These are phyloP conservation scores for Erythrophleum ivorense DNA, from an alignment of 331 rosid genomes.

Conservation along the genomic window DNA sequence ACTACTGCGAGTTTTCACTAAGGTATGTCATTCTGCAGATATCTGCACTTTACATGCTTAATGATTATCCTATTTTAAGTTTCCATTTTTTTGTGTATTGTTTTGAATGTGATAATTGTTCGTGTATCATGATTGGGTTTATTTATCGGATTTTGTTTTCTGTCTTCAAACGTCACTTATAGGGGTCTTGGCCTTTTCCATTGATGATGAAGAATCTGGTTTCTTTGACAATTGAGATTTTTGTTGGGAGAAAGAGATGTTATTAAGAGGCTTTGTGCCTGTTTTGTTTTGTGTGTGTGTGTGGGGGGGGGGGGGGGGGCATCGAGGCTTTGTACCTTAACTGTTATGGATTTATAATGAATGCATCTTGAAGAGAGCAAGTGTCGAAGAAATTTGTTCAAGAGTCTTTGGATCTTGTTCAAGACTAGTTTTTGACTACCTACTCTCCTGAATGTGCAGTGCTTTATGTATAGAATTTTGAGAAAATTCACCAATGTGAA, in stretches of 20 bases:
- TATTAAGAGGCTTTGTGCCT: not conserved
- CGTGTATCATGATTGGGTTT: not conserved
- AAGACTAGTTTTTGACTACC: not conserved
- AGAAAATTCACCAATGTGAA: not conserved
- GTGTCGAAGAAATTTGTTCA: not conserved
- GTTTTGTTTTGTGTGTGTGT: no score
- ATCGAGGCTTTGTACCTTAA: not conserved
- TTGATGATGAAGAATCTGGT: not conserved
- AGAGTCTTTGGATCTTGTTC: not conserved
- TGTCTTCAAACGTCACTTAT: not conserved
- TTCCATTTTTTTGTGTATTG: not conserved
- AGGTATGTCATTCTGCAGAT: conserved; percentile 46
- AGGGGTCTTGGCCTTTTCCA: not conserved
- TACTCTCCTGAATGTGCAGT: not conserved
- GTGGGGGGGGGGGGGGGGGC: no score
- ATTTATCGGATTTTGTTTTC: not conserved
- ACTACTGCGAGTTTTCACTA: conserved; percentile 72
- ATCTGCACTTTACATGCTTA: not conserved
- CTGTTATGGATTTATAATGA: not conserved
- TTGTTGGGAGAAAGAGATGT: not conserved
- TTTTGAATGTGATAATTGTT: not conserved
- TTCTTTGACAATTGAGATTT: not conserved
- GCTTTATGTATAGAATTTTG: not conserved
- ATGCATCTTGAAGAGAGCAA: not conserved
- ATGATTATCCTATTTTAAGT: not conserved